phyloP scores from a whole-genome alignment of 1,139 yeast genomes.

The Blastobotrys elegans region DNA sequence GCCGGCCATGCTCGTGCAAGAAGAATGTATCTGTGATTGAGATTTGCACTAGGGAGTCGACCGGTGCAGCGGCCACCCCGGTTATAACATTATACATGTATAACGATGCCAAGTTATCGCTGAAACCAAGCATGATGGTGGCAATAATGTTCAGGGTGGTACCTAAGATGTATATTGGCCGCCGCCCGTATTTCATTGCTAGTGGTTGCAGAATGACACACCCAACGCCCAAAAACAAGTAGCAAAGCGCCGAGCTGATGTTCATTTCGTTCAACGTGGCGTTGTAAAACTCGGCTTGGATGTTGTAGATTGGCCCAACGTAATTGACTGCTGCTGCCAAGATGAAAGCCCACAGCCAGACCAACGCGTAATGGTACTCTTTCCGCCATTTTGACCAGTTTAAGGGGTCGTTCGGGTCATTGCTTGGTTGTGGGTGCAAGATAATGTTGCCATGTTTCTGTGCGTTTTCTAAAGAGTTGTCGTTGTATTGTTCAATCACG shows the following conservation, averaged over 20 bases:
- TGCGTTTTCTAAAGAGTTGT: neutral
- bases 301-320: slow-evolving; percentile 9
- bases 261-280: slow-evolving; percentile 38
- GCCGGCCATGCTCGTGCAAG: slow-evolving; percentile 72
- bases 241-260: slow-evolving; percentile 48
- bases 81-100: slow-evolving; percentile 39
- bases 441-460: slow-evolving; percentile 36
- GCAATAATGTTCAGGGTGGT: slow-evolving; percentile 29
- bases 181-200: slow-evolving; percentile 49
- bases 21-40: slow-evolving; percentile 42
- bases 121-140: slow-evolving; percentile 15
- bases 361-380: slow-evolving; percentile 8
- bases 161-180: slow-evolving; percentile 44
- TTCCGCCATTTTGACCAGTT: slow-evolving; percentile 43
- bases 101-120: slow-evolving; percentile 28
- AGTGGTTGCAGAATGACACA: slow-evolving; percentile 47
- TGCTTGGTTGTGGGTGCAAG: slow-evolving; percentile 69
- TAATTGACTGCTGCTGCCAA: slow-evolving; percentile 8
- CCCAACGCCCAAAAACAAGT: slow-evolving; percentile 46
- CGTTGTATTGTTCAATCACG: slow-evolving; percentile 45
- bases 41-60: slow-evolving; percentile 52
- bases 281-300: neutral
- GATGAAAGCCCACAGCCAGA: slow-evolving; percentile 12
- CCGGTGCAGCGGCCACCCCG: slow-evolving; percentile 50
- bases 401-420: slow-evolving; percentile 69